Evolutionary conservation across 352 stramenopile genomes (phyloP).

Genomic region (Phytophthora pluvialis): DNA sequence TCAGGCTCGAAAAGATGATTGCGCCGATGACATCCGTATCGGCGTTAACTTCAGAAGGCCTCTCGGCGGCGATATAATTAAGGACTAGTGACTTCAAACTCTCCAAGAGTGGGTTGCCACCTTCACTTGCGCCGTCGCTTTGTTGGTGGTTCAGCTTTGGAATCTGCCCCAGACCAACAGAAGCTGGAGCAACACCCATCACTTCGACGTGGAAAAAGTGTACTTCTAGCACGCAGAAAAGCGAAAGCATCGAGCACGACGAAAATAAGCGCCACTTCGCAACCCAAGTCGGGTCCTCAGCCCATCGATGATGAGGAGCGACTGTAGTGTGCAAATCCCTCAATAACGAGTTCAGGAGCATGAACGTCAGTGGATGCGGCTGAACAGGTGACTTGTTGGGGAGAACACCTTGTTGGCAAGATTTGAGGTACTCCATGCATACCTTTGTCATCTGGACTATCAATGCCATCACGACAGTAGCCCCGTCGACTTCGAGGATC

Average conservation of each 20-base stretch:
- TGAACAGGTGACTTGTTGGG: constrained; percentile 71
- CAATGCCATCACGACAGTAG: constrained; percentile 58
- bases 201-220: constrained; percentile 90
- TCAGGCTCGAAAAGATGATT: constrained; percentile 50
- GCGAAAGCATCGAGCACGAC: constrained; percentile 61
- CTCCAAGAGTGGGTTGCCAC: constrained; percentile 66
- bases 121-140: constrained; percentile 27
- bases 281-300: constrained; percentile 24
- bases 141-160: constrained; percentile 20
- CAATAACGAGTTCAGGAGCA: constrained; percentile 88
- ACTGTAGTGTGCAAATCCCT: constrained; percentile 48
- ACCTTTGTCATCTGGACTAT: constrained; percentile 70
- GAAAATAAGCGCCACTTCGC: constrained; percentile 74
- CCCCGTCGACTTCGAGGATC: constrained; percentile 50
- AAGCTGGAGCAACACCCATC: constrained; percentile 75
- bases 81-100: constrained; percentile 76
- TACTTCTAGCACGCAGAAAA: constrained; percentile 78
- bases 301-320: constrained; percentile 20
- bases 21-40: constrained; percentile 43
- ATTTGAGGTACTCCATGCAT: constrained; percentile 79
- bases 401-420: constrained; percentile 68
- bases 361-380: constrained; percentile 87
- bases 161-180: constrained; percentile 84
- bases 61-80: constrained; percentile 50
- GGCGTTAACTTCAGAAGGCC: constrained; percentile 10